These are phyloP conservation scores for Ganoderma sp. DNA, from an alignment of 1,284 basidiomycete genomes.

Conservation along the genomic window DNA sequence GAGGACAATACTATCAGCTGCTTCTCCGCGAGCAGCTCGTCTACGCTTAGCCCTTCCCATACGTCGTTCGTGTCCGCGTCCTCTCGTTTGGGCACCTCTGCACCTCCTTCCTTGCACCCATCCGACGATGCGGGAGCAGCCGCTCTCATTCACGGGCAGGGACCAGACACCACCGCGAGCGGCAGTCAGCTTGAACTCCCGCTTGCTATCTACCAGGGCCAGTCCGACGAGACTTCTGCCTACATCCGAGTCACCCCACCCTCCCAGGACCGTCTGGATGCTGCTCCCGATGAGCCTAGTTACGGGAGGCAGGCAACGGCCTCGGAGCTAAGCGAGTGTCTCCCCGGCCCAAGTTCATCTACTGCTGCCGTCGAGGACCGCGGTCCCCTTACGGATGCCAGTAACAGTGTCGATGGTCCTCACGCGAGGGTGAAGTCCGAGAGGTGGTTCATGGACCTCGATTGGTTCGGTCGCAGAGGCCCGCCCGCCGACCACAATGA, in stretches of 20 bases:
- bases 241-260: constrained; percentile 24
- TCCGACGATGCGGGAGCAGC: constrained; percentile 23
- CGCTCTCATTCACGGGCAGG: background rate
- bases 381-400: background rate
- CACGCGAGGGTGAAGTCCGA: background rate
- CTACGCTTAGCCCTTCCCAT: constrained; percentile 11
- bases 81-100: constrained; percentile 2
- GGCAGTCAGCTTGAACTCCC: constrained; percentile 9
- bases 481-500: constrained; percentile 16
- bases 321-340: background rate
- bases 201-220: constrained; percentile 4
- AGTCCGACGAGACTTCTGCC: background rate
- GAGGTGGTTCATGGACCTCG: constrained; percentile 27
- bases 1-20: constrained; percentile 1
- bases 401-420: background rate
- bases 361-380: background rate
- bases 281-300: background rate
- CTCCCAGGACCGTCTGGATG: background rate
- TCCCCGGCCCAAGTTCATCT: background rate
- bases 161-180: background rate
- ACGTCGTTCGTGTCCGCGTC: constrained; percentile 11
- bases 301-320: background rate
- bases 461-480: constrained; percentile 22
- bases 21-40: constrained; percentile 18
- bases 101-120: constrained; percentile 17